These are phyloP conservation scores for Leptographium lundbergii DNA, from an alignment of 2,329 filamentous ascomycete species.

Conservation along the genomic window DNA sequence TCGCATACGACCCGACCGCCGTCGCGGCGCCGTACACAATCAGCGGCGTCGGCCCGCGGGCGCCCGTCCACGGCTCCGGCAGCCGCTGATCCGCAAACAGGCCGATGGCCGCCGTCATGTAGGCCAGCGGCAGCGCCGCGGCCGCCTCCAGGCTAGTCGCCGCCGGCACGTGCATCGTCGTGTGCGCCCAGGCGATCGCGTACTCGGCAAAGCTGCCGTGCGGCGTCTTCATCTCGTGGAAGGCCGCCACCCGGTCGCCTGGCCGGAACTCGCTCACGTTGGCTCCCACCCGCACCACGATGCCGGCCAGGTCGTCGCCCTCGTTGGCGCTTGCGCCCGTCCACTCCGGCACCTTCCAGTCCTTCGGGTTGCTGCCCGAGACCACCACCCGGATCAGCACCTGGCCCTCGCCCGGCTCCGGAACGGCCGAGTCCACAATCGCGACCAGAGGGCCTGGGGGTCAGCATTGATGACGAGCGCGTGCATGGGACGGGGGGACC, in stretches of 20 bases:
- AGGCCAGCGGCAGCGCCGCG: constrained; percentile 29
- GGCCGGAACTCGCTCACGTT: constrained; percentile 43
- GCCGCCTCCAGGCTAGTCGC: constrained; percentile 25
- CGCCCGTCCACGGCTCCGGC: constrained; percentile 27
- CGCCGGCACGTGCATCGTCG: constrained; percentile 28
- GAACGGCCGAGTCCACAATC: constrained; percentile 27
- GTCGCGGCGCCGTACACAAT: constrained; percentile 34
- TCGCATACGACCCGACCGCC: constrained; percentile 37
- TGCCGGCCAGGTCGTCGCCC: constrained; percentile 43
- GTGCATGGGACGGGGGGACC: constrained; percentile 8
- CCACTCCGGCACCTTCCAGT: constrained; percentile 25
- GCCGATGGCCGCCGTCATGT: constrained; percentile 28
- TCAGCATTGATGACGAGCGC: neutral
- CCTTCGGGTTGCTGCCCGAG: constrained; percentile 34
- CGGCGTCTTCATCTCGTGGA: constrained; percentile 27
- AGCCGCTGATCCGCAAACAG: constrained; percentile 24
- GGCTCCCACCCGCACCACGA: constrained; percentile 39
- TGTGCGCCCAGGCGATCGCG: constrained; percentile 25
- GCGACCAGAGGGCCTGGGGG: constrained; percentile 19
- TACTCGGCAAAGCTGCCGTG: constrained; percentile 29
- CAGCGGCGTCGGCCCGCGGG: constrained; percentile 10
- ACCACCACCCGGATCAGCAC: constrained; percentile 14
- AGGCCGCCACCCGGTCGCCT: constrained; percentile 44
- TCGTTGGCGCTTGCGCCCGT: constrained; percentile 22
- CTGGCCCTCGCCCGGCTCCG: constrained; percentile 19